Conservation (phyloP, 108 stramenopile species). For the Epithemia pelagica region DNA sequence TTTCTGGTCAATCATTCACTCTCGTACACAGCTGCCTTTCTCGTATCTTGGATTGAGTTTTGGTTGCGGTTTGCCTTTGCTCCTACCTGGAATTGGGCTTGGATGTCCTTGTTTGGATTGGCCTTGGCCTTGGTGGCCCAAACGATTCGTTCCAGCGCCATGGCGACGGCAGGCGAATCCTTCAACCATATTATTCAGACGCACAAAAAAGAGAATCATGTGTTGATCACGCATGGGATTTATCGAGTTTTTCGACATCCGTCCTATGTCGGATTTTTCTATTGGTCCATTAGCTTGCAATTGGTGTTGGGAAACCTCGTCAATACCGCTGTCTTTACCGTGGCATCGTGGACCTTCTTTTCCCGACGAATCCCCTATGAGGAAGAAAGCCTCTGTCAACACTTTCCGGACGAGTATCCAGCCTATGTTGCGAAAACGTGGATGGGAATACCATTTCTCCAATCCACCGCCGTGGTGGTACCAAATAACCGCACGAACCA, state of each 20-base stretch:
- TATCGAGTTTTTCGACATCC: constrained; percentile 91
- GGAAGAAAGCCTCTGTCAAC: constrained; percentile 60
- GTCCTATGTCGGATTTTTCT: constrained; percentile 94
- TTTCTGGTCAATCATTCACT: constrained; percentile 90
- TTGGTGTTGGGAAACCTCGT: constrained; percentile 77
- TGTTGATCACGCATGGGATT: constrained; percentile 84
- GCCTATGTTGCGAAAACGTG: constrained; percentile 55
- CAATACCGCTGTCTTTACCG: constrained; percentile 50
- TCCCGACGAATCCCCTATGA: constrained; percentile 83
- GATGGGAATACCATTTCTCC: constrained; percentile 87
- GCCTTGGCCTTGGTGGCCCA: constrained; percentile 66
- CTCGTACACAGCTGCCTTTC: constrained; percentile 82
- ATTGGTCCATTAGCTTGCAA: constrained; percentile 91
- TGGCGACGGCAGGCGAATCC: constrained; percentile 87
- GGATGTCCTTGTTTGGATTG: constrained; percentile 38
- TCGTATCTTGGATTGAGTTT: constrained; percentile 86
- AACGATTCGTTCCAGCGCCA: constrained; percentile 76
- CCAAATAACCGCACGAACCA: too few species aligned
- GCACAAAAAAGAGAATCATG: constrained; percentile 73
- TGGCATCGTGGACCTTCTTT: constrained; percentile 85
- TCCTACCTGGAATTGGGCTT: constrained; percentile 27
- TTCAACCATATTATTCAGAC: constrained; percentile 94
- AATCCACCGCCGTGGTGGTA: neutral
- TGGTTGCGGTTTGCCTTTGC: constrained; percentile 54
- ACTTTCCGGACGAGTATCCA: constrained; percentile 80